Base-by-base conservation (phyloP, 768 basidiomycete species). In the Clathrus columnatus region DNA sequence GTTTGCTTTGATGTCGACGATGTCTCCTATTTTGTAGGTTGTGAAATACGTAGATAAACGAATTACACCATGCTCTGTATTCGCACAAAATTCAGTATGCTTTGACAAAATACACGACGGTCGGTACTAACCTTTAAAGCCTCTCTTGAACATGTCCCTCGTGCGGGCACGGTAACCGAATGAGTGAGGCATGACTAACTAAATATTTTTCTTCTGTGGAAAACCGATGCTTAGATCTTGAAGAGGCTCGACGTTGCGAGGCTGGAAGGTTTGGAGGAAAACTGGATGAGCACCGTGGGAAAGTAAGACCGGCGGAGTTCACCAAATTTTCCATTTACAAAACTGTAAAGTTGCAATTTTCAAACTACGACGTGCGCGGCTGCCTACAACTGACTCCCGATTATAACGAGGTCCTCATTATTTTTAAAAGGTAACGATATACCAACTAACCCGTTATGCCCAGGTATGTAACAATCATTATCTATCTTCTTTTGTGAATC, bases 111-210 rank as follows among this genome's bases (percentile, higher is more conserved):
- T 29, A 48, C n/a, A 44, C 49, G 45, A 60, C 27, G 61, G 43
- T 62, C 58, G 56, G 58, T 16, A 70, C 80, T 65, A 72, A 94
- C 93, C 84, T 83, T 95, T 95, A 87, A 98, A 97, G 68, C 85
- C 87, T 78, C 89, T 81, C 84, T 90, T 93, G 89, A 99, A 98
- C 94, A 98, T 96, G 78, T 94, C 79, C 85, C 95, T 93, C 85
- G 95, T 98, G 66, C 95, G 93, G 88, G 95, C 95, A 71, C 95
- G 87, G 80, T 94, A 91, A 91, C 95, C 95, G 83, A 86, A 99
- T 56, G 95, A 97, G 91, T 97, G 92, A 79, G 95, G 95, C 95
- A 99, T 97, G 11, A 17, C 51, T 26, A 58, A 51, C 41, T 50
- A 51, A 21, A n/a, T n/a, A n/a, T n/a, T n/a, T n/a, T n/a, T n/a